Evolutionary conservation across 2,329 filamentous ascomycete species (phyloP).

Genomic region (Penicillium carneum): DNA sequence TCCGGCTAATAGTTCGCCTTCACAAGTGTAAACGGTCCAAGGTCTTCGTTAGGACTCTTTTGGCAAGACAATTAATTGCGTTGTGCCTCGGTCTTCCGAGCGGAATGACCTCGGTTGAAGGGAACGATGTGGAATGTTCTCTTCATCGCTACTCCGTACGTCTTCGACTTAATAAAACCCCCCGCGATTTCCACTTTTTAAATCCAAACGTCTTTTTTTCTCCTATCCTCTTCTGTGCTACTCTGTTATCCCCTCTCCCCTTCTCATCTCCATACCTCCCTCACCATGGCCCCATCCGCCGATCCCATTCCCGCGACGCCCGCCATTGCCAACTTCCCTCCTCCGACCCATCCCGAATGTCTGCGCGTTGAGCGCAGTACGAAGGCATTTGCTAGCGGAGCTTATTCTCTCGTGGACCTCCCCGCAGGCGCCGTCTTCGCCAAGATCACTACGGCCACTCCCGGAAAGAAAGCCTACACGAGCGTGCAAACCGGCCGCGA

Average conservation of each 20-base stretch:
- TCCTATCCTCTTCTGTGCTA: background rate
- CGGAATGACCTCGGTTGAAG: conserved; percentile 8
- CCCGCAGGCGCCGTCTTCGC: conserved; percentile 60
- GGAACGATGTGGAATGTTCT: conserved; percentile 1
- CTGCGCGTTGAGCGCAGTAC: conserved; percentile 42
- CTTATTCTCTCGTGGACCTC: conserved; percentile 59
- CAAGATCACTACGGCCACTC: conserved; percentile 56
- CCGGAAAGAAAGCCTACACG: conserved; percentile 57
- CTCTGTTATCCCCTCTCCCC: background rate
- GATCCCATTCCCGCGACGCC: conserved; percentile 28
- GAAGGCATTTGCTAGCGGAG: conserved; percentile 48
- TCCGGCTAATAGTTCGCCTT: background rate
- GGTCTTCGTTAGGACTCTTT: background rate
- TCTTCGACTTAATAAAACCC: conserved; percentile 7
- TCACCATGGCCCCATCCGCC: conserved; percentile 34
- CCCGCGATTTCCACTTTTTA: background rate
- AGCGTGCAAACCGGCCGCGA: conserved; percentile 60
- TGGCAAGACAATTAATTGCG: background rate
- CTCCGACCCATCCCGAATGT: conserved; percentile 40
- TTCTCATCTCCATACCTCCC: background rate
- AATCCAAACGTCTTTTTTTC: background rate
- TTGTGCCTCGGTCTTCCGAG: conserved; percentile 21
- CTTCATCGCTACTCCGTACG: background rate
- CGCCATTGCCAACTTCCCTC: conserved; percentile 17
- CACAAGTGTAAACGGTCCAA: background rate